Percentiles rank a stretch among this genome's conserved stretches.
Evolutionary conservation across 192 early-diverging fungal species (phyloP).

Genomic region (Globomyces pollinis-pini): DNA sequence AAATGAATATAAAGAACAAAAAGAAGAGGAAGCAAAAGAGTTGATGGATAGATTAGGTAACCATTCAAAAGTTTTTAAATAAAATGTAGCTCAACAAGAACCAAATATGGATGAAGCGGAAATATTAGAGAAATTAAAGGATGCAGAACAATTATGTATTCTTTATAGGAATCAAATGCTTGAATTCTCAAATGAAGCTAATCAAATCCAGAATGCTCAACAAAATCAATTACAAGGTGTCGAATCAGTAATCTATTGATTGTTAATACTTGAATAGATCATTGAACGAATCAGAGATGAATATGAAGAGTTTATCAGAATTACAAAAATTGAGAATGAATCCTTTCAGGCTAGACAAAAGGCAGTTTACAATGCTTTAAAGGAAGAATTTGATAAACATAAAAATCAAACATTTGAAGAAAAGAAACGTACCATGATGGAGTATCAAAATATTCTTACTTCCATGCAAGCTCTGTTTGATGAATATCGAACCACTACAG

Average conservation of each 20-base stretch:
- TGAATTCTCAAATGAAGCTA: constrained; percentile 44
- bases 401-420: constrained; percentile 44
- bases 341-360: constrained; percentile 31
- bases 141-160: background rate
- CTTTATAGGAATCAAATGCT: constrained; percentile 31
- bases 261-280: too few species aligned
- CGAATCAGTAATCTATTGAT: too few species aligned
- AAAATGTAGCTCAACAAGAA: background rate
- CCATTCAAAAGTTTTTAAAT: background rate
- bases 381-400: constrained; percentile 34
- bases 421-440: constrained; percentile 43
- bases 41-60: background rate
- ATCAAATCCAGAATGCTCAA: constrained; percentile 45
- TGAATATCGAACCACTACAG: constrained; percentile 47
- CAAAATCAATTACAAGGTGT: constrained; percentile 56
- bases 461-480: constrained; percentile 55
- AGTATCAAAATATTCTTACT: constrained; percentile 45
- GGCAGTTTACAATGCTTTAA: constrained; percentile 40
- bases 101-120: background rate
- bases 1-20: constrained; percentile 3
- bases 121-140: background rate
- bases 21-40: background rate
- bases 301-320: constrained; percentile 54
- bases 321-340: constrained; percentile 54
- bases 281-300: constrained; percentile 47